These are phyloP conservation scores for Colletotrichum tofieldiae DNA, from an alignment of 2,329 filamentous ascomycete genomes.

Conservation along the genomic window DNA sequence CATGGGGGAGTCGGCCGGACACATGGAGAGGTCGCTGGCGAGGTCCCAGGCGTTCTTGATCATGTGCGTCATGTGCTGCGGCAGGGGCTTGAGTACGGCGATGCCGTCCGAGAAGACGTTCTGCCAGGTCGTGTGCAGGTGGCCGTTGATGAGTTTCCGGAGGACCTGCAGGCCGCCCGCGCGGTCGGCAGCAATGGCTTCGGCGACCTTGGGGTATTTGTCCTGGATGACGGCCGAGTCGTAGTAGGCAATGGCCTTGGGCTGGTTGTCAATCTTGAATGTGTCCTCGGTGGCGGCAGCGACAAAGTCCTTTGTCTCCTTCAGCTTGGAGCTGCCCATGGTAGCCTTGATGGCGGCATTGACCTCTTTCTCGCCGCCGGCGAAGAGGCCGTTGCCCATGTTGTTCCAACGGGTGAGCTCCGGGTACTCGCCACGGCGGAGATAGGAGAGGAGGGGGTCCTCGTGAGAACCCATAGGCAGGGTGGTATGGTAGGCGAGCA, in stretches of 20 bases:
- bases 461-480: constrained; percentile 87
- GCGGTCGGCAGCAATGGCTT: constrained; percentile 71
- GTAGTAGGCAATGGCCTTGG: constrained; percentile 85
- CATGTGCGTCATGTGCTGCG: constrained; percentile 81
- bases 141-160: constrained; percentile 83
- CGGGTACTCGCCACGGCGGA: constrained; percentile 84
- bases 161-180: constrained; percentile 76
- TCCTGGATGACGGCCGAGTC: constrained; percentile 72
- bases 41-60: constrained; percentile 80
- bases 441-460: constrained; percentile 78
- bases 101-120: constrained; percentile 84
- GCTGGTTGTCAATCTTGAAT: constrained; percentile 76
- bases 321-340: constrained; percentile 69
- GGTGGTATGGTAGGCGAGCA: constrained; percentile 84
- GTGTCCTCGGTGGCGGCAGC: constrained; percentile 71
- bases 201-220: constrained; percentile 78
- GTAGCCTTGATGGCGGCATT: constrained; percentile 74
- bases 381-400: constrained; percentile 80
- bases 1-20: constrained; percentile 78
- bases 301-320: constrained; percentile 74
- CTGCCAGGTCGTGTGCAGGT: constrained; percentile 90
- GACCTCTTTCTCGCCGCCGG: constrained; percentile 77
- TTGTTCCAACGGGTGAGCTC: constrained; percentile 81
- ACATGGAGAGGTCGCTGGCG: constrained; percentile 82
- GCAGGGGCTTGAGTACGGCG: constrained; percentile 84